These are phyloP conservation scores for Nicotiana tabacum DNA, from an alignment of 257 asterid genomes.

Conservation along the genomic window DNA sequence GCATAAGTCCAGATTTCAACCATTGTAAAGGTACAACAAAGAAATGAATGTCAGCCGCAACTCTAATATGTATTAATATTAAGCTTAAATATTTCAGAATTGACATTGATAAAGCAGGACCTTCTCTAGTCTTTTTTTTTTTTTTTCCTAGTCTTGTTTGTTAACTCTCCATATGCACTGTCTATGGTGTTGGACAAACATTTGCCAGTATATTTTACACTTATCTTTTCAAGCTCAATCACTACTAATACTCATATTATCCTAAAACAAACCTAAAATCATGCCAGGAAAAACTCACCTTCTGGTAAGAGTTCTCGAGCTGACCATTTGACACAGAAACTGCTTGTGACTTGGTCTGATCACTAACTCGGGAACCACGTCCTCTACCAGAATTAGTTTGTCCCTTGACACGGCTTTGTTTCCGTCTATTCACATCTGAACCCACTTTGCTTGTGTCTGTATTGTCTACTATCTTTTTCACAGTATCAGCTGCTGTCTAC, in stretches of 20 bases:
- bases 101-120: background rate
- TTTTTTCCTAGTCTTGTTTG: background rate
- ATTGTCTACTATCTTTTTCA: constrained; percentile 45
- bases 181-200: background rate
- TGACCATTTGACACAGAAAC: constrained; percentile 60
- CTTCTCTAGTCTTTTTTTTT: background rate
- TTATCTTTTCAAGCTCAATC: background rate
- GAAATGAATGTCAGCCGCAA: background rate
- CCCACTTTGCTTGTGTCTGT: constrained; percentile 41
- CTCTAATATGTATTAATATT: background rate
- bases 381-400: constrained; percentile 71
- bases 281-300: constrained; percentile 38
- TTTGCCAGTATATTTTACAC: background rate
- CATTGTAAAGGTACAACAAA: background rate
- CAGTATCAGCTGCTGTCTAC: constrained; percentile 46
- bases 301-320: constrained; percentile 44
- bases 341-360: constrained; percentile 47
- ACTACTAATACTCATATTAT: background rate
- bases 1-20: background rate
- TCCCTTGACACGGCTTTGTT: constrained; percentile 74
- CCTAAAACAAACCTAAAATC: background rate
- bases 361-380: constrained; percentile 62
- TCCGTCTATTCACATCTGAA: constrained; percentile 58
- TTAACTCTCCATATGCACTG: background rate
- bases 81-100: background rate